Percentiles rank a stretch among this genome's conserved stretches.
Conservation (phyloP, 2,329 filamentous ascomycete genomes). For the Fusarium liriodendri region DNA sequence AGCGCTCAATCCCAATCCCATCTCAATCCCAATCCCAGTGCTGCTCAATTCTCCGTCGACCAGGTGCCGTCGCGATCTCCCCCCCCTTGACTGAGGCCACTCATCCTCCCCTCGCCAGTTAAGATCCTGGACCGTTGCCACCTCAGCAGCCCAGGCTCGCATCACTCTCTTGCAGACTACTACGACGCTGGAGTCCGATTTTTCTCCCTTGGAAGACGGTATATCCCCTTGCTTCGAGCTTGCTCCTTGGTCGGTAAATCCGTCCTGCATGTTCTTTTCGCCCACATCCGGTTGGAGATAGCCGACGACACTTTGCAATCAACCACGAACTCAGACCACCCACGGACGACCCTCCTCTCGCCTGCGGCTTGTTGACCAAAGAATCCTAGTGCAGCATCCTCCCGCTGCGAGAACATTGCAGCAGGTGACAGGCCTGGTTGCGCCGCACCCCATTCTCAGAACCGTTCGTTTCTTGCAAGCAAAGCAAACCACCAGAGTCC, state of each 20-base stretch:
- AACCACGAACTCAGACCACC: neutral
- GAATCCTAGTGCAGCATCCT: neutral
- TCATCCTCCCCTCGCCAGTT: conserved; percentile 3
- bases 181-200: conserved; percentile 7
- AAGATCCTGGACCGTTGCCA: conserved; percentile 15
- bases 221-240: conserved; percentile 11
- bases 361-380: conserved; percentile 4
- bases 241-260: conserved; percentile 2
- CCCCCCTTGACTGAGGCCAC: conserved; percentile 5
- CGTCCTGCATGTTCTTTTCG: conserved; percentile 1
- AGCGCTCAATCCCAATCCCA: conserved; percentile 3
- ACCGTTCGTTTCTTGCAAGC: conserved; percentile 1
- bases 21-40: neutral
- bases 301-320: neutral
- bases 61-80: conserved; percentile 4
- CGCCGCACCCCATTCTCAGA: conserved; percentile 2
- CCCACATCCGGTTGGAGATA: neutral
- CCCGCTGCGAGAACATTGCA: conserved; percentile 3
- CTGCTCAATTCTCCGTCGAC: conserved; percentile 7
- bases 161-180: conserved; percentile 15
- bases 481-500: conserved; percentile 6
- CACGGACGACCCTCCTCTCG: neutral
- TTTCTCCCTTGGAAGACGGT: conserved; percentile 9
- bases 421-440: neutral
- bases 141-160: conserved; percentile 9